Conservation (phyloP, 345 rosid genomes). For the Syzygium jambos region DNA sequence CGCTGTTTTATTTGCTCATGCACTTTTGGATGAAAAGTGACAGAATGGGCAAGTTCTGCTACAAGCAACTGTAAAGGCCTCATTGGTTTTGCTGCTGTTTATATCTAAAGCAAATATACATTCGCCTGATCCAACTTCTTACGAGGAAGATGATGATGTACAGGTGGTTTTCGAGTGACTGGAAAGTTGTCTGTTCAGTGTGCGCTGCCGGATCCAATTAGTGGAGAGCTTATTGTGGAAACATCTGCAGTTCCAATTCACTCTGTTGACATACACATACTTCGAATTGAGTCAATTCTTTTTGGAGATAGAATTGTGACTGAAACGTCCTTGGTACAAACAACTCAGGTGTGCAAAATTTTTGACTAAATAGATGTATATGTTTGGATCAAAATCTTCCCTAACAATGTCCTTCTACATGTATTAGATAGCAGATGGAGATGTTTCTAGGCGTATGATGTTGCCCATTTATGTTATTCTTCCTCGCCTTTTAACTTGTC, state of each 20-base stretch:
- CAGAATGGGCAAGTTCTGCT: neutral
- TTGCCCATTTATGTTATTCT: slow-evolving; percentile 69
- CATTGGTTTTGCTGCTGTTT: neutral
- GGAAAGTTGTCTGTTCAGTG: slow-evolving; percentile 71
- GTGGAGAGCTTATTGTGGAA: slow-evolving; percentile 78
- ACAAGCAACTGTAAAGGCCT: neutral
- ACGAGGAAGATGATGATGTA: slow-evolving; percentile 5
- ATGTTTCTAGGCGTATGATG: slow-evolving; percentile 57
- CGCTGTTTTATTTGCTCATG: neutral
- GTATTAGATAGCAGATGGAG: slow-evolving; percentile 85
- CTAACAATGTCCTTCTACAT: neutral
- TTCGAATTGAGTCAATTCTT: slow-evolving; percentile 67
- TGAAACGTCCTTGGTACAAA: slow-evolving; percentile 86
- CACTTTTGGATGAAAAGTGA: neutral
- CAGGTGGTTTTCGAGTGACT: slow-evolving; percentile 83
- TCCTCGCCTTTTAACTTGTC: slow-evolving; percentile 86
- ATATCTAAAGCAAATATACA: neutral
- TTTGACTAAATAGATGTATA: neutral
- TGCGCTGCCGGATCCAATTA: slow-evolving; percentile 63
- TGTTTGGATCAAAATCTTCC: neutral
- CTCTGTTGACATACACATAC: slow-evolving; percentile 72
- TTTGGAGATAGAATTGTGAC: slow-evolving; percentile 71
- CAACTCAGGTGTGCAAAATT: slow-evolving; percentile 53
- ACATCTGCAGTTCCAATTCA: slow-evolving; percentile 60
- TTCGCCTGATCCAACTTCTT: neutral